Percentiles rank a stretch among this genome's conserved stretches.
phyloP scores from a whole-genome alignment of 345 rosid genomes.

The Lepidium sativum region DNA sequence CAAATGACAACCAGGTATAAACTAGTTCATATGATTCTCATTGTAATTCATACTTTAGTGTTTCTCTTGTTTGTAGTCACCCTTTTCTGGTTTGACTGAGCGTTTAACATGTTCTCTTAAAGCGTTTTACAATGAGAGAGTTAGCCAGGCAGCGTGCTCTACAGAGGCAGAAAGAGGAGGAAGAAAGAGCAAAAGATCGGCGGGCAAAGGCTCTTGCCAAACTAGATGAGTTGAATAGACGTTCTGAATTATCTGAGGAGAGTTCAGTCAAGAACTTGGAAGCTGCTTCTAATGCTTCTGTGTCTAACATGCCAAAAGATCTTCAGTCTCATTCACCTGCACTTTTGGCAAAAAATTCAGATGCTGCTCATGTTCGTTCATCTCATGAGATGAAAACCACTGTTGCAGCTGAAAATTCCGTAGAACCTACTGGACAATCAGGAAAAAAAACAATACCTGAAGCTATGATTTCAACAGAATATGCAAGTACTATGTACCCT shows the following conservation, averaged over 20 bases:
- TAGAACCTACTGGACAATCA: constrained; percentile 28
- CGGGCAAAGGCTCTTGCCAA: constrained; percentile 83
- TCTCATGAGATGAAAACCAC: constrained; percentile 22
- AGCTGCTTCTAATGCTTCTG: constrained; percentile 22
- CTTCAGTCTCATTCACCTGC: constrained; percentile 23
- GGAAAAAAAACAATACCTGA: constrained; percentile 25
- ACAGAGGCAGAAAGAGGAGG: constrained; percentile 78
- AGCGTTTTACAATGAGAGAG: constrained; percentile 77
- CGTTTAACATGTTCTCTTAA: constrained; percentile 16
- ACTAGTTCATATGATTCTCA: constrained; percentile 21
- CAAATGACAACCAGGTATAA: constrained; percentile 47
- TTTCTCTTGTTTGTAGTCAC: constrained; percentile 5
- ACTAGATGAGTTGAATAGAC: constrained; percentile 78
- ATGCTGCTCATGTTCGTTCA: constrained; percentile 14
- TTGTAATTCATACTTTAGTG: neutral
- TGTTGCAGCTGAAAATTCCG: constrained; percentile 30
- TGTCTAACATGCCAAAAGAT: constrained; percentile 36
- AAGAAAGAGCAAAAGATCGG: constrained; percentile 80
- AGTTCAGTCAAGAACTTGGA: constrained; percentile 34
- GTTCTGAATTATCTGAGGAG: constrained; percentile 43
- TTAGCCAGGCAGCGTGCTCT: constrained; percentile 60
- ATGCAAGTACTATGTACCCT: constrained; percentile 28
- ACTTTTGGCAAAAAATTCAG: constrained; percentile 13
- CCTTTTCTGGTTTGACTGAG: neutral
- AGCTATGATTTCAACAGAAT: constrained; percentile 20